A percentile compares a stretch with the other conserved stretches of the same genome.
These are phyloP conservation scores for Lablab purpureus DNA, from an alignment of 306 rosid species.

Conservation along the genomic window DNA sequence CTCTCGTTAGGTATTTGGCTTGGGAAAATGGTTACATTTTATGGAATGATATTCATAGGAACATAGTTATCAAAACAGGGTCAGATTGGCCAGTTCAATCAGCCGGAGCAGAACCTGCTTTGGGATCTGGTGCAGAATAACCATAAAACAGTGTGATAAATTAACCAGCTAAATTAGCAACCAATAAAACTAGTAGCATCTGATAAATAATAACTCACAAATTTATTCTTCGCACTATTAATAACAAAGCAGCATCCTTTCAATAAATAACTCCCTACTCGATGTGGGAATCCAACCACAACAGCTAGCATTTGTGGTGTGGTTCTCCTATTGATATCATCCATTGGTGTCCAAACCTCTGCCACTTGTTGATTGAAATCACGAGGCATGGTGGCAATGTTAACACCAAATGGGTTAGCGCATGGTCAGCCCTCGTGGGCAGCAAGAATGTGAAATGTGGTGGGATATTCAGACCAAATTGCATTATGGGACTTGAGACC, in stretches of 20 bases:
- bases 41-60: background rate
- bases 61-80: background rate
- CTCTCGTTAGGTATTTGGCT: background rate
- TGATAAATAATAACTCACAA: background rate
- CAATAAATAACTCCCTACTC: background rate
- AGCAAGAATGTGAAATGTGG: no score
- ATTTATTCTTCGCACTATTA: background rate
- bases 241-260: background rate
- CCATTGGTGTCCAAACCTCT: no score
- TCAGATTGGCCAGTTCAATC: background rate
- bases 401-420: no score
- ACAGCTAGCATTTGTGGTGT: no score
- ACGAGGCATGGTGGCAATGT: no score
- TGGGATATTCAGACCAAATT: no score
- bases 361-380: no score
- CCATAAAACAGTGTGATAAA: no score
- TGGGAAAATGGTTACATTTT: background rate
- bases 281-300: background rate
- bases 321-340: no score
- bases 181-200: background rate
- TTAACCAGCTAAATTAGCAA: no score
- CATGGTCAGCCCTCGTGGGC: no score
- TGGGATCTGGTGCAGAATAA: background rate
- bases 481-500: no score
- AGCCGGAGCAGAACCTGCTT: background rate